phyloP scores from a whole-genome alignment of 2,329 filamentous ascomycete species.

The Aspergillus awamori region DNA sequence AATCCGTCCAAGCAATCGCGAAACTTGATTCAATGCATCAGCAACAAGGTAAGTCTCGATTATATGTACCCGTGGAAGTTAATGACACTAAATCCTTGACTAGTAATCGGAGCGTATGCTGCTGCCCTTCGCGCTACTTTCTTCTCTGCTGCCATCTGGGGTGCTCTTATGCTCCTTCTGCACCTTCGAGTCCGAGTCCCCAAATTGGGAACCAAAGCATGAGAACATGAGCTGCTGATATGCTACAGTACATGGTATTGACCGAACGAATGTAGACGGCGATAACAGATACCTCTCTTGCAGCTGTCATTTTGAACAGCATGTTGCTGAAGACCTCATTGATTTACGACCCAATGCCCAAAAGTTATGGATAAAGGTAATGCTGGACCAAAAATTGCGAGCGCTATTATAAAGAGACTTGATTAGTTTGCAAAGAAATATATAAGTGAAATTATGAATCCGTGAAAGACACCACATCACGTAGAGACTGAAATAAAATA shows the following conservation, averaged over 20 bases:
- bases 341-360: background rate
- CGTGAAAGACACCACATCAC: background rate
- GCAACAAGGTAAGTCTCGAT: constrained; percentile 46
- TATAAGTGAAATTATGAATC: background rate
- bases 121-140: constrained; percentile 42
- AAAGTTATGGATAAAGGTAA: background rate
- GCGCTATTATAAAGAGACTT: background rate
- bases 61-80: background rate
- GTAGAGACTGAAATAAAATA: background rate
- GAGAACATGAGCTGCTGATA: background rate
- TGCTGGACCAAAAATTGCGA: background rate
- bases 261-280: background rate
- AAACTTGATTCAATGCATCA: constrained; percentile 50
- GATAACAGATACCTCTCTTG: background rate
- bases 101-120: constrained; percentile 43
- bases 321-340: constrained; percentile 14
- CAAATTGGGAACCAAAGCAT: constrained; percentile 32
- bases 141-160: constrained; percentile 42
- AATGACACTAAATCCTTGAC: constrained; percentile 21
- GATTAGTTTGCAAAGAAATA: background rate
- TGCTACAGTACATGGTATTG: background rate
- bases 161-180: constrained; percentile 36
- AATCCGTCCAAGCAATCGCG: constrained; percentile 54
- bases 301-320: background rate
- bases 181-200: constrained; percentile 39